These are phyloP conservation scores for Pseudogymnoascus verrucosus DNA, from an alignment of 2,329 filamentous ascomycete genomes.

Conservation along the genomic window DNA sequence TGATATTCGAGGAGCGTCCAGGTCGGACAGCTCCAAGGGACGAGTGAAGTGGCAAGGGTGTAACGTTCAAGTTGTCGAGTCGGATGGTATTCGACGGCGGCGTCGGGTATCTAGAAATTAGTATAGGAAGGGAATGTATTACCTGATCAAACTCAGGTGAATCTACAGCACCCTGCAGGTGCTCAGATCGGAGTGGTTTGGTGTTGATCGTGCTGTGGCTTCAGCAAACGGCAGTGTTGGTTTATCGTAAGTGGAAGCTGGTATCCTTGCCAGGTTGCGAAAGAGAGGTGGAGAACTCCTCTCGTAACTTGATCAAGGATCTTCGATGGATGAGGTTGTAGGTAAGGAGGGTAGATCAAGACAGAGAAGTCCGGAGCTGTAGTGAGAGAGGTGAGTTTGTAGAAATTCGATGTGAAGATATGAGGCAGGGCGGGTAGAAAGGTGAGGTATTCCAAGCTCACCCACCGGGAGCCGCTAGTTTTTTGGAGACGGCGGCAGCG, in stretches of 20 bases:
- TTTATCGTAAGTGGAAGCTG: conserved; percentile 10
- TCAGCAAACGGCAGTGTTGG: conserved; percentile 8
- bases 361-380: not conserved
- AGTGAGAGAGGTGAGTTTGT: not conserved
- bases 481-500: conserved; percentile 6
- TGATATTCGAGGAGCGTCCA: conserved; percentile 28
- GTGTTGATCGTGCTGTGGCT: conserved; percentile 2
- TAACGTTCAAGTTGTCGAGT: not conserved
- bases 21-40: conserved; percentile 25
- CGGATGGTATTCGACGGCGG: not conserved
- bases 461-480: conserved; percentile 1
- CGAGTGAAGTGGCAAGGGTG: conserved; percentile 5
- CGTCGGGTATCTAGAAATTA: conserved; percentile 2
- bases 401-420: not conserved
- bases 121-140: conserved; percentile 3
- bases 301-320: conserved; percentile 21
- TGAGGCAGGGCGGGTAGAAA: not conserved
- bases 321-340: not conserved
- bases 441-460: conserved; percentile 10
- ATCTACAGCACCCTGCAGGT: not conserved
- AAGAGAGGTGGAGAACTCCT: conserved; percentile 29
- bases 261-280: conserved; percentile 2
- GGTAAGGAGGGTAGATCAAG: not conserved
- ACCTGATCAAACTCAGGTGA: conserved; percentile 1
- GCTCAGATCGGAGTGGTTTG: not conserved